These are phyloP conservation scores for Hibiscus mutabilis DNA, from an alignment of 345 rosid genomes.

Conservation along the genomic window DNA sequence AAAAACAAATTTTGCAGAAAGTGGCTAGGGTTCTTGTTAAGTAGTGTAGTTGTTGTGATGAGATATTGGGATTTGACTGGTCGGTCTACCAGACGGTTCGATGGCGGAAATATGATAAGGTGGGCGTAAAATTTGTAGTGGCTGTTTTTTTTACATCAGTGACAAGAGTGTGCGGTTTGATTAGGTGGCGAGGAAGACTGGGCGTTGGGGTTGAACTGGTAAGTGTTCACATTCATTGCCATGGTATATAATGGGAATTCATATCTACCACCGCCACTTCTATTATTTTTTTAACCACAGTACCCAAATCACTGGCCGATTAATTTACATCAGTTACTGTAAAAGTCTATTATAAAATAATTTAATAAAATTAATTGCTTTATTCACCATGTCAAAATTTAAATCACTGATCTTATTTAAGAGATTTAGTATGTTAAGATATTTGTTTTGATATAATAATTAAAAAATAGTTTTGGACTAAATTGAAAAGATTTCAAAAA, in stretches of 20 bases:
- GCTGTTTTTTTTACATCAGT: neutral
- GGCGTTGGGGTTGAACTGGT: conserved; percentile 12
- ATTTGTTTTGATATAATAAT: no score
- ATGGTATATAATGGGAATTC: neutral
- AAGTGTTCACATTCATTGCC: neutral
- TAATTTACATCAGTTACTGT: no score
- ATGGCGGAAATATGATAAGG: neutral
- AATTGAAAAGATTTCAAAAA: no score
- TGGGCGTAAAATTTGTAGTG: neutral
- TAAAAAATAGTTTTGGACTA: no score
- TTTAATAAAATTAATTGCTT: no score
- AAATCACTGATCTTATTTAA: no score
- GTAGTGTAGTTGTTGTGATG: neutral
- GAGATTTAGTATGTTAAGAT: no score
- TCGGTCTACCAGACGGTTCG: conserved; percentile 75
- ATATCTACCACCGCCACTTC: neutral
- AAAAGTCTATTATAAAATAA: no score
- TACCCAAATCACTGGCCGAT: no score
- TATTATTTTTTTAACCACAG: neutral
- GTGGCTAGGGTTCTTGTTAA: neutral
- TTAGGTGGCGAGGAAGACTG: conserved; percentile 22
- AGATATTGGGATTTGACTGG: conserved; percentile 51
- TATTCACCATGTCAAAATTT: no score
- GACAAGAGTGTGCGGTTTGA: neutral
- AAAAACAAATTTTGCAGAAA: neutral